A percentile compares a stretch with the other conserved stretches of the same genome.
Evolutionary conservation across 768 basidiomycete genomes (phyloP).

Genomic region (Naganishia kalamii): DNA sequence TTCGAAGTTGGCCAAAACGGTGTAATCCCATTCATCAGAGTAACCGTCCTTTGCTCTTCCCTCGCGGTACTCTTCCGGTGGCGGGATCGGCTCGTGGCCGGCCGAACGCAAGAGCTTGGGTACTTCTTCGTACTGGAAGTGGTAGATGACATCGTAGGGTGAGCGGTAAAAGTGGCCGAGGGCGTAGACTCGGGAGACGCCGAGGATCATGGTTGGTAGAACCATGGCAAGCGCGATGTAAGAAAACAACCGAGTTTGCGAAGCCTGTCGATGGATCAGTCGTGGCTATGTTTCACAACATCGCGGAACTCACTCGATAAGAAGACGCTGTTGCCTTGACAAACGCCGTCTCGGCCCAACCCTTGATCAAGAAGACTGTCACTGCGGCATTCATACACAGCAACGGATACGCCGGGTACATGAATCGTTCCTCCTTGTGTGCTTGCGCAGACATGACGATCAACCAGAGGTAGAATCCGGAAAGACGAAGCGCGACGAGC

Average conservation of each 20-base stretch:
- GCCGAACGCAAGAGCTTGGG: slow-evolving; percentile 62
- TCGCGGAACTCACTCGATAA: slow-evolving; percentile 61
- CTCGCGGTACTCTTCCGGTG: slow-evolving; percentile 39
- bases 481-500: slow-evolving; percentile 66
- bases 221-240: slow-evolving; percentile 67
- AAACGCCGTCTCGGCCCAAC: slow-evolving; percentile 74
- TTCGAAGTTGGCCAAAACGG: slow-evolving; percentile 62
- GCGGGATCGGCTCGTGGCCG: slow-evolving; percentile 42
- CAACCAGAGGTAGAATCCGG: slow-evolving; percentile 89
- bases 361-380: slow-evolving; percentile 73
- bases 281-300: neutral
- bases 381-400: slow-evolving; percentile 91
- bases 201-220: slow-evolving; percentile 61
- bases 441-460: slow-evolving; percentile 69
- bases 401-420: slow-evolving; percentile 87
- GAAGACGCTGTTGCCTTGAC: slow-evolving; percentile 72
- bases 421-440: slow-evolving; percentile 98
- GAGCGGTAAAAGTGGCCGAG: slow-evolving; percentile 85
- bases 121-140: slow-evolving; percentile 70
- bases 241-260: slow-evolving; percentile 67
- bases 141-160: slow-evolving; percentile 64
- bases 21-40: slow-evolving; percentile 54
- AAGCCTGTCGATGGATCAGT: slow-evolving; percentile 56
- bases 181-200: slow-evolving; percentile 71
- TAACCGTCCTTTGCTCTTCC: slow-evolving; percentile 51